These are phyloP conservation scores for Kwoniella mangroviensis DNA, from an alignment of 768 basidiomycete species.

Conservation along the genomic window DNA sequence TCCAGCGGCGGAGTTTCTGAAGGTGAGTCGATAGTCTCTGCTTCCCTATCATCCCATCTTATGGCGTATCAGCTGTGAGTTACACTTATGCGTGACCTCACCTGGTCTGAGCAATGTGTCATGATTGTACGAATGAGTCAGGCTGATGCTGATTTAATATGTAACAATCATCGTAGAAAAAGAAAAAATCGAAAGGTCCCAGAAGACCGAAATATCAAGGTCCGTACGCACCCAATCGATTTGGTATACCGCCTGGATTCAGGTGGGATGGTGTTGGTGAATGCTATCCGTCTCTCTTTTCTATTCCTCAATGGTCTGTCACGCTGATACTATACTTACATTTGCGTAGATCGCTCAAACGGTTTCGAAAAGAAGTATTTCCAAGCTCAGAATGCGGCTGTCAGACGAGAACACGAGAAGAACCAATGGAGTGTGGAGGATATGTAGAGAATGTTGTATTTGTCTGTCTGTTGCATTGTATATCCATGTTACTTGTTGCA, in stretches of 20 bases:
- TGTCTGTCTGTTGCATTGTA: not conserved
- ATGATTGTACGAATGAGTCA: not conserved
- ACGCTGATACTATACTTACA: not conserved
- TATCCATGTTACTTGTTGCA: no score
- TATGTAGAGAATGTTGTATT: constrained; percentile 64
- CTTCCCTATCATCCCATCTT: not conserved
- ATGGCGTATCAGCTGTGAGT: no score
- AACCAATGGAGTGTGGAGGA: constrained; percentile 90
- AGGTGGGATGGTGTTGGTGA: constrained; percentile 98
- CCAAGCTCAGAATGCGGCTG: constrained; percentile 76
- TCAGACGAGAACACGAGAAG: constrained; percentile 72
- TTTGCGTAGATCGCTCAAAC: constrained; percentile 74
- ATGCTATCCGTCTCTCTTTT: constrained; percentile 20
- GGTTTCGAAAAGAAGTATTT: constrained; percentile 94
- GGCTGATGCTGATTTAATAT: not conserved
- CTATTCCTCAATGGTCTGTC: no score
- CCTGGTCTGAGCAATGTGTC: no score
- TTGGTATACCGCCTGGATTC: constrained; percentile 91
- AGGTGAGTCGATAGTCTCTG: constrained; percentile 62
- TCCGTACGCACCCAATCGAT: constrained; percentile 90
- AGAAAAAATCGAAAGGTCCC: constrained; percentile 68
- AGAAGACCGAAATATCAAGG: constrained; percentile 83
- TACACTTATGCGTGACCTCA: no score
- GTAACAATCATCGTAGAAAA: constrained; percentile 62
- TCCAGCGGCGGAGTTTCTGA: constrained; percentile 92